Evolutionary conservation across 495 filamentous ascomycete species (phyloP), one percentile per base, ranked within the genome.

Genomic region (Aspergillus baeticus): DNA sequence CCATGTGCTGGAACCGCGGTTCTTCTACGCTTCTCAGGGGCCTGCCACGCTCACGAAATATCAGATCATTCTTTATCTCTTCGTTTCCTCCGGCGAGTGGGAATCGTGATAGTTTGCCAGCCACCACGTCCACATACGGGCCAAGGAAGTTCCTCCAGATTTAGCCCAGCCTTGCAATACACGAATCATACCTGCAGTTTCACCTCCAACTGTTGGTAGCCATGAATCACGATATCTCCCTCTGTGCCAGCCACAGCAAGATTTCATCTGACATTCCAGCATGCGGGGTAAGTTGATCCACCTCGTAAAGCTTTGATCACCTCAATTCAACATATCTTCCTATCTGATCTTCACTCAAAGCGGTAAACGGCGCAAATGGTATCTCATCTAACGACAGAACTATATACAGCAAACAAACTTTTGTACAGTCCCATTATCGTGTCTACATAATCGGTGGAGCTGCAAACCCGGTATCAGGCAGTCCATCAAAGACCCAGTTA

Each of bases 401-500:
- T 33, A 13, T 31, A 14, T 8, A 14, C 15, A 21, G 10, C 17
- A 48, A 48, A 22, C 34, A 50, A 38, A 38, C 34, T 50, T 50
- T 50, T 50, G 5, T 41, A 31, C 17, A 20, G 10, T 21, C 7
- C 20, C 36, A 31, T 4, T 20, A 1, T 6, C 5, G 34, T 29
- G 26, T 8, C 36, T 68, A 78, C 41, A 77, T 58, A 29, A 74
- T 61, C 15, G 72, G 69, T n/a, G 74, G 71, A 14, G 70, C 71
- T 36, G 70, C 69, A 55, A 77, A 75, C 5, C 68, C 26, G 26
- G 26, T 69, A 42, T 78, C 74, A 0, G 75, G 75, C 37, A 77
- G 69, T 6, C 75, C 75, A 10, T 78, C 75, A 63, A 78, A 78
- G 10, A 78, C 75, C 75, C 75, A 78, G 42, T 78, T 78, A 11